These are phyloP conservation scores for Arthrobotrys conoides DNA, from an alignment of 2,329 filamentous ascomycete genomes.

Conservation along the genomic window DNA sequence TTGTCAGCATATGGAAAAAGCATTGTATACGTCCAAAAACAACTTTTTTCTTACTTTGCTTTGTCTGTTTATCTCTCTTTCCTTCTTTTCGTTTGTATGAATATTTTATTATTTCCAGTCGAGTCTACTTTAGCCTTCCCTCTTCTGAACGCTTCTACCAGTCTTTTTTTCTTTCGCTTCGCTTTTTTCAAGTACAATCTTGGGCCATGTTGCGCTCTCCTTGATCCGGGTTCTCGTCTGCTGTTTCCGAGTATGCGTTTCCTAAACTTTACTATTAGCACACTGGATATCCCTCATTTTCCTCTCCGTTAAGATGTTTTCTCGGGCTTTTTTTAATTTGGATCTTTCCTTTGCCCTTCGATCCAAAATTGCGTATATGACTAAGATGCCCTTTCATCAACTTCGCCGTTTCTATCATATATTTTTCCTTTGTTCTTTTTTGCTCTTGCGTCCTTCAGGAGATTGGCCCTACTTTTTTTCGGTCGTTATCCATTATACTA, in stretches of 20 bases:
- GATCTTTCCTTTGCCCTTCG: background rate
- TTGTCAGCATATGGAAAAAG: slow-evolving; percentile 30
- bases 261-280: background rate
- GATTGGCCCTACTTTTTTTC: background rate
- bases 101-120: slow-evolving; percentile 20
- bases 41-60: slow-evolving; percentile 19
- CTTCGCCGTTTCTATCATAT: background rate
- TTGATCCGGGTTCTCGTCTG: background rate
- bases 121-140: slow-evolving; percentile 13
- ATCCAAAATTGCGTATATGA: slow-evolving; percentile 12
- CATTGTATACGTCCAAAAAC: slow-evolving; percentile 46
- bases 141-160: background rate
- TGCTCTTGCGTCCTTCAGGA: background rate
- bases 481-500: background rate
- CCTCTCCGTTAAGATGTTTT: background rate
- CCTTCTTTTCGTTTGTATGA: slow-evolving; percentile 19
- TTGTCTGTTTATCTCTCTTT: slow-evolving; percentile 10
- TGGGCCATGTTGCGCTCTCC: background rate
- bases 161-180: background rate
- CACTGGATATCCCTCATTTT: slow-evolving; percentile 9
- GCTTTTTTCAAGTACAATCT: slow-evolving; percentile 1
- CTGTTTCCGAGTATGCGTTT: background rate
- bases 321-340: background rate
- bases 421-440: background rate
- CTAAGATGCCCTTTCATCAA: slow-evolving; percentile 8